Evolutionary conservation across 2,329 filamentous ascomycete species (phyloP).

Genomic region (Talaromyces marneffei): DNA sequence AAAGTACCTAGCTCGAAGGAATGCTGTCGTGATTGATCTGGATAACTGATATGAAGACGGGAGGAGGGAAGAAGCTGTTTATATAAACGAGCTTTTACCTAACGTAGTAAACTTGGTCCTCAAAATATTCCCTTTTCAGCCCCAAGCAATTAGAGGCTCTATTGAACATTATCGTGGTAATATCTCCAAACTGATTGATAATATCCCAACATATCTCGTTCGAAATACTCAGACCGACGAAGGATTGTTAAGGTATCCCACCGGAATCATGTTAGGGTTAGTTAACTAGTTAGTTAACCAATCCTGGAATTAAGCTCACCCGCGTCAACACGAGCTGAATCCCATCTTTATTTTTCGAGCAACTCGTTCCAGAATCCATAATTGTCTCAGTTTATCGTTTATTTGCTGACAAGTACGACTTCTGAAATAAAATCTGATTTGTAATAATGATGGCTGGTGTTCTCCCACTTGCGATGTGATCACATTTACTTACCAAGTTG

Average conservation of each 20-base stretch:
- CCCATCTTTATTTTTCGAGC: background rate
- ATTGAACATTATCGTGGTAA: background rate
- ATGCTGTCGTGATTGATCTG: no score
- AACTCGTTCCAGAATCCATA: no score
- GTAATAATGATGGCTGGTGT: background rate
- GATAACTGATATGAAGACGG: background rate
- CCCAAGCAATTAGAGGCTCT: background rate
- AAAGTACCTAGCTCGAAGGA: no score
- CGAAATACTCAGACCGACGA: background rate
- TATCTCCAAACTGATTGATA: background rate
- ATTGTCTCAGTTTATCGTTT: no score
- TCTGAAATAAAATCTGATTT: background rate
- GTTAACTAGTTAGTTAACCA: no score
- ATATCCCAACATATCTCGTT: background rate
- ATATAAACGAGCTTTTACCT: background rate
- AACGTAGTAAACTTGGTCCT: no score
- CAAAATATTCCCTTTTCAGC: no score
- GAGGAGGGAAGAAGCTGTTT: background rate
- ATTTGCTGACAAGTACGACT: background rate
- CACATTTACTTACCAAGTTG: background rate
- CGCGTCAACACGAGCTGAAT: background rate
- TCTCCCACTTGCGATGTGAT: background rate
- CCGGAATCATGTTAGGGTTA: background rate
- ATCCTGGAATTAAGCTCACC: no score
- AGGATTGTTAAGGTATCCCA: conserved; percentile 7